These are phyloP conservation scores for Lanmaoa pseudosensibilis DNA, from an alignment of 768 basidiomycete genomes.

Conservation along the genomic window DNA sequence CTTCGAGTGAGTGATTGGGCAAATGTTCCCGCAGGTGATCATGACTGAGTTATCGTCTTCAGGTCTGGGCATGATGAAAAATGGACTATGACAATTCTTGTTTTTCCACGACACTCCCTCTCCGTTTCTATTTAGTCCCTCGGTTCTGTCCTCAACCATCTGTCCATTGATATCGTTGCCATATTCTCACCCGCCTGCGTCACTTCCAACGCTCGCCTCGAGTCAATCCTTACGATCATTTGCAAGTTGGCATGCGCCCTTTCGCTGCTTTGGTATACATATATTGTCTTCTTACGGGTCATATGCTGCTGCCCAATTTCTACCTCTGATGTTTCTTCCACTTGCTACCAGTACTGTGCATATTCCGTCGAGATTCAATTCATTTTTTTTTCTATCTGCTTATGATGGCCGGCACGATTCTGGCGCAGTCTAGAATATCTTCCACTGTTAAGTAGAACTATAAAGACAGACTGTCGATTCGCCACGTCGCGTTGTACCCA, in stretches of 20 bases:
- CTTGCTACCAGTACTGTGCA: constrained; percentile 45
- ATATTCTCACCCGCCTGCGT: constrained; percentile 54
- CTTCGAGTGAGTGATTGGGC: constrained; percentile 66
- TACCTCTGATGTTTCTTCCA: constrained; percentile 35
- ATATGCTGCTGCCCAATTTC: constrained; percentile 34
- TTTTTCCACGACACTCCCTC: constrained; percentile 26
- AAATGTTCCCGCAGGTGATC: neutral
- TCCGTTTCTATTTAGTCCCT: constrained; percentile 21
- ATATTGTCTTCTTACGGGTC: constrained; percentile 36
- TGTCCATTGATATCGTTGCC: constrained; percentile 54
- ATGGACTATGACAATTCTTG: constrained; percentile 24
- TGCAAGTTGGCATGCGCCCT: constrained; percentile 36
- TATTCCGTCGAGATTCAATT: constrained; percentile 42
- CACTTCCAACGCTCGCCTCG: constrained; percentile 47
- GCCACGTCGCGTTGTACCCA: constrained; percentile 7
- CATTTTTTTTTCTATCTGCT: constrained; percentile 24
- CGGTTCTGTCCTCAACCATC: constrained; percentile 26
- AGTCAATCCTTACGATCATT: constrained; percentile 62
- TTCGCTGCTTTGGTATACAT: constrained; percentile 38
- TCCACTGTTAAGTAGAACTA: constrained; percentile 3
- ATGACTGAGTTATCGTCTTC: constrained; percentile 15
- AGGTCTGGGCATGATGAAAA: constrained; percentile 82
- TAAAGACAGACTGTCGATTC: neutral
- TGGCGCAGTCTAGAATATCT: neutral
- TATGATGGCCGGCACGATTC: neutral